These are phyloP conservation scores for Eucalyptus urophylla DNA, from an alignment of 345 rosid species.

Conservation along the genomic window DNA sequence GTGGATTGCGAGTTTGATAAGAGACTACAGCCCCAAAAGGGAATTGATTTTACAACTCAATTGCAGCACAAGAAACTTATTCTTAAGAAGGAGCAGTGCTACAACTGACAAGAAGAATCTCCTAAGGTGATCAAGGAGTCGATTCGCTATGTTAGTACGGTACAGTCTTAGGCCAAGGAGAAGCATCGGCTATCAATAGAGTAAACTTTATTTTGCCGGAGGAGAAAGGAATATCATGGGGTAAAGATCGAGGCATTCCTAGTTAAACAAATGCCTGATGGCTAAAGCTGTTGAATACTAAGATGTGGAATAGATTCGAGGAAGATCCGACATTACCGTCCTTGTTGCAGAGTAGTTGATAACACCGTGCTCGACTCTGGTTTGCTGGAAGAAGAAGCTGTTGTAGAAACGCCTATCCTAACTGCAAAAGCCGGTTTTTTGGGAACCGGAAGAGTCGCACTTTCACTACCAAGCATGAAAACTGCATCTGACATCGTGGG, in stretches of 20 bases:
- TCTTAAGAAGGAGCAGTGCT: background rate
- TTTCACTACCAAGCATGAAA: constrained; percentile 34
- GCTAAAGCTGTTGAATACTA: background rate
- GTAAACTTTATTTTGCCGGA: background rate
- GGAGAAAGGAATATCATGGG: background rate
- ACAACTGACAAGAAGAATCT: background rate
- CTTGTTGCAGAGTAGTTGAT: background rate
- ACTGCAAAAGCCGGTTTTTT: constrained; percentile 32
- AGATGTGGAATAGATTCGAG: background rate
- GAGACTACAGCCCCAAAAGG: background rate
- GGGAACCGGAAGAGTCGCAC: constrained; percentile 27
- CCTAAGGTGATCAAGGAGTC: background rate
- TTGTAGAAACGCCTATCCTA: constrained; percentile 16
- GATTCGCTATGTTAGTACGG: background rate
- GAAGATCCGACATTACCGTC: background rate
- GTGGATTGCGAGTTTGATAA: background rate
- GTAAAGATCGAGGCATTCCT: background rate
- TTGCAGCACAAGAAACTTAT: background rate
- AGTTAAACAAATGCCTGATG: background rate
- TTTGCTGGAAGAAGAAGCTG: constrained; percentile 33
- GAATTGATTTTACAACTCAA: background rate
- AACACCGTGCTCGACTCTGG: background rate
- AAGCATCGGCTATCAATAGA: background rate
- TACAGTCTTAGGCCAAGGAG: background rate
- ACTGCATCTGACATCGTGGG: constrained; percentile 42